phyloP scores from a whole-genome alignment of 257 asterid genomes.

The Capsicum pubescens region DNA sequence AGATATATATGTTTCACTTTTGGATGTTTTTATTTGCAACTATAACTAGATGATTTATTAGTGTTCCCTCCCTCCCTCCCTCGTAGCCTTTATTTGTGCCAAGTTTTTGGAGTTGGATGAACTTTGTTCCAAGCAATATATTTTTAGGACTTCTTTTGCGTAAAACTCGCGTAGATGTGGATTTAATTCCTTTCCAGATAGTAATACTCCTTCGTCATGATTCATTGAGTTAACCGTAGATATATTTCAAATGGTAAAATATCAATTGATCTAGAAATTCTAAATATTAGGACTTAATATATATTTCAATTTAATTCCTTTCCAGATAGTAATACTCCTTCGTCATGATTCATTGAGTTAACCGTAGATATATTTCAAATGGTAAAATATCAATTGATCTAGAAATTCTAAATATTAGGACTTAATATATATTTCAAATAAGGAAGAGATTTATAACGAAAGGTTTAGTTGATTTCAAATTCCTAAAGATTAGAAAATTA shows the following conservation, averaged over 20 bases:
- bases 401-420: neutral
- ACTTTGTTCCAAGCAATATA: neutral
- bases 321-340: neutral
- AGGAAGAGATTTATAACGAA: neutral
- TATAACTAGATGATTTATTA: too few relatives aligned
- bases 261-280: neutral
- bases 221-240: neutral
- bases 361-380: neutral
- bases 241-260: neutral
- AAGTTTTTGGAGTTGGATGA: slow-evolving; percentile 7
- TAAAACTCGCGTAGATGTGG: neutral
- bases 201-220: neutral
- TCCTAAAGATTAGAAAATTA: neutral
- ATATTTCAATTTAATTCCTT: neutral
- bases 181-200: neutral
- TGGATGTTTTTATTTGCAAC: neutral
- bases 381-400: neutral
- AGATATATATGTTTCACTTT: neutral
- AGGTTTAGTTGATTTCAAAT: neutral
- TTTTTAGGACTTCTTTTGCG: neutral
- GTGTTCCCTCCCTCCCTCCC: neutral
- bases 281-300: neutral
- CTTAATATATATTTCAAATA: neutral
- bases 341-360: neutral
- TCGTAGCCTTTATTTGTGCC: neutral